Conservation (phyloP, 2,329 filamentous ascomycete species). For the Cordyceps pruinosa region DNA sequence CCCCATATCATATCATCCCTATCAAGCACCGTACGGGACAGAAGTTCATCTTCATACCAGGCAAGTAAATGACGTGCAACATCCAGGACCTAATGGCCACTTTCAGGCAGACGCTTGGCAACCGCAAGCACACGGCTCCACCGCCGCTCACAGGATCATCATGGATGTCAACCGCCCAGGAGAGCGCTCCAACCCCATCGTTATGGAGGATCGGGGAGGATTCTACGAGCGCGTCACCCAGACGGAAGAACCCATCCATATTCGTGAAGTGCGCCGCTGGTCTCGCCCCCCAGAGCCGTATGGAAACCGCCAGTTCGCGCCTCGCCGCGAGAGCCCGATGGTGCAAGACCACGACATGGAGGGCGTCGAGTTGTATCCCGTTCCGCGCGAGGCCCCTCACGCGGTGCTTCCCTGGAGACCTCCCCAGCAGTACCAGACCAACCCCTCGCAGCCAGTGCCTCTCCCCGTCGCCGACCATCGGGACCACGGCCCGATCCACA, state of each 20-base stretch:
- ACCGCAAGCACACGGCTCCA: slow-evolving; percentile 14
- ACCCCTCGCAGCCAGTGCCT: neutral
- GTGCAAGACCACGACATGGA: slow-evolving; percentile 7
- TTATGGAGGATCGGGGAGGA: slow-evolving; percentile 35
- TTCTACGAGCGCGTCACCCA: slow-evolving; percentile 29
- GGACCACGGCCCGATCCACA: slow-evolving; percentile 1
- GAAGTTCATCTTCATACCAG: neutral
- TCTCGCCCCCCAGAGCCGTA: slow-evolving; percentile 4
- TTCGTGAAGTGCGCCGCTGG: slow-evolving; percentile 12
- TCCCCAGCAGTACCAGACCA: neutral
- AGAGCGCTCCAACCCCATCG: slow-evolving; percentile 25
- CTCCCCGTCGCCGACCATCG: neutral
- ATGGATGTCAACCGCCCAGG: slow-evolving; percentile 26
- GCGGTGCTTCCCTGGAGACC: neutral
- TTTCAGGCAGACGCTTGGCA: slow-evolving; percentile 3
- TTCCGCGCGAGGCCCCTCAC: neutral
- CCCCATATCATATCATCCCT: neutral
- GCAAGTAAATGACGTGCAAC: slow-evolving; percentile 5
- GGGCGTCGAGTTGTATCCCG: neutral
- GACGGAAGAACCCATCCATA: slow-evolving; percentile 13
- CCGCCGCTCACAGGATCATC: slow-evolving; percentile 23
- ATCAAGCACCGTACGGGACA: neutral
- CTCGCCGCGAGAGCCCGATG: slow-evolving; percentile 5
- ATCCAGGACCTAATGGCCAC: neutral
- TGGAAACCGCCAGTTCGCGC: neutral